phyloP scores from a whole-genome alignment of 1,284 basidiomycete species.

The Ceratobasidium theobromae region DNA sequence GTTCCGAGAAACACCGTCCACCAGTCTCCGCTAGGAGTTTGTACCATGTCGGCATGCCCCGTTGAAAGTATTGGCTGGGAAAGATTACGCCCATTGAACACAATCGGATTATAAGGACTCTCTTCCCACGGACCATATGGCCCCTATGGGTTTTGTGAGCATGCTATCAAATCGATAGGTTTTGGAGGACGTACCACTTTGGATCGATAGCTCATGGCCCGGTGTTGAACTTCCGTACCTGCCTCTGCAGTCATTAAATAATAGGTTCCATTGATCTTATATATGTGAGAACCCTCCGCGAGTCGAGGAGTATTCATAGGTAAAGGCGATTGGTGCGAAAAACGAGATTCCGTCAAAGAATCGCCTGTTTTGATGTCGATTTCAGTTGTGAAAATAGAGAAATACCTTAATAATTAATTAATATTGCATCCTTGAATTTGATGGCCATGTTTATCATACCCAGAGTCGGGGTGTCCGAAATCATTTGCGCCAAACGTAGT shows the following conservation, averaged over 20 bases:
- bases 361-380: slow-evolving; percentile 35
- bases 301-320: slow-evolving; percentile 28
- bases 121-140: slow-evolving; percentile 34
- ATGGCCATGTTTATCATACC: not conserved
- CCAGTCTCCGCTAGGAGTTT: slow-evolving; percentile 35
- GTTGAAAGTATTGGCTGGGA: slow-evolving; percentile 33
- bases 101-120: slow-evolving; percentile 34
- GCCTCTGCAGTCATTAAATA: slow-evolving; percentile 33
- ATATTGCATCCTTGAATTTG: not conserved
- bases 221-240: slow-evolving; percentile 32
- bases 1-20: slow-evolving; percentile 35
- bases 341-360: slow-evolving; percentile 31
- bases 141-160: not conserved
- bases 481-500: slow-evolving; percentile 14
- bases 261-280: slow-evolving; percentile 33
- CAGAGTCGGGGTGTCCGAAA: slow-evolving; percentile 32
- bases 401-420: slow-evolving; percentile 5
- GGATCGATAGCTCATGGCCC: slow-evolving; percentile 31
- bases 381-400: slow-evolving; percentile 35
- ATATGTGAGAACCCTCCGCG: slow-evolving; percentile 34
- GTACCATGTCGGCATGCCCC: slow-evolving; percentile 35
- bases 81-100: slow-evolving; percentile 34
- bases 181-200: slow-evolving; percentile 9
- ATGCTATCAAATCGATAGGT: not conserved
- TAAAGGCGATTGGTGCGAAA: slow-evolving; percentile 21